Base-by-base conservation (phyloP, 495 filamentous ascomycete species). In the Lasiosphaeris hirsuta region DNA sequence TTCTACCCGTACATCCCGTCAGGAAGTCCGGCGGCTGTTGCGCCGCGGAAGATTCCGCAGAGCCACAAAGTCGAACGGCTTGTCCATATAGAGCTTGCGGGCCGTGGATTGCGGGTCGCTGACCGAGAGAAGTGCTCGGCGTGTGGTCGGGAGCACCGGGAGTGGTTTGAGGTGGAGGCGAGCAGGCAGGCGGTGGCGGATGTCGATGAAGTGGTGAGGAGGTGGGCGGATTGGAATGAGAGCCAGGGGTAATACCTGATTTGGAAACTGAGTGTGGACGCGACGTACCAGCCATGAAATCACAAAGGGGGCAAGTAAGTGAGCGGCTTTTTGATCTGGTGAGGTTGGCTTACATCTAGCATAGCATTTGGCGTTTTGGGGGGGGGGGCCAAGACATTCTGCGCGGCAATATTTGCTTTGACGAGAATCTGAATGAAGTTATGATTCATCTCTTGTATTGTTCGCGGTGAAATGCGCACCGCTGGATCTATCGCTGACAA, bases 81-180 rank as follows among this genome's bases (percentile, higher is more conserved):
- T 47, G 92, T 97, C 54, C 94, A 98, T 67, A 70, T 97, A 18
- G 94, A 99, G 75, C 78, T 99, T 23, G 78, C 75, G 5, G 87
- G 86, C 34, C 75, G 83, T 51, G 81, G 87, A 13, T 74, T 90
- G 9, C 79, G 84, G 58, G 83, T 86, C 14, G 70, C 69, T 7
- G 75, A 78, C 11, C 70, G 66, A 18, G 75, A 68, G 34, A 79
- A 79, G 43, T 99, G 94, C 67, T 71, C 75, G 7, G 81, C 82
- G 7, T 99, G 94, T 68, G 92, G 92, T 10, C 90, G 85, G 70
- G 86, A 89, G 62, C 95, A 99, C 72, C 77, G 85, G 38, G 94
- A 99, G 70, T 99, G 94, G 94, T 97, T 99, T 71, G 92, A 94
- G 71, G 84, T 97, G 7, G 84, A 89, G 50, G 91, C 90, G 2